Evolutionary conservation across 805 yeast genomes (phyloP), one percentile per base, ranked within the genome.

Genomic region (Clavispora asparagi): DNA sequence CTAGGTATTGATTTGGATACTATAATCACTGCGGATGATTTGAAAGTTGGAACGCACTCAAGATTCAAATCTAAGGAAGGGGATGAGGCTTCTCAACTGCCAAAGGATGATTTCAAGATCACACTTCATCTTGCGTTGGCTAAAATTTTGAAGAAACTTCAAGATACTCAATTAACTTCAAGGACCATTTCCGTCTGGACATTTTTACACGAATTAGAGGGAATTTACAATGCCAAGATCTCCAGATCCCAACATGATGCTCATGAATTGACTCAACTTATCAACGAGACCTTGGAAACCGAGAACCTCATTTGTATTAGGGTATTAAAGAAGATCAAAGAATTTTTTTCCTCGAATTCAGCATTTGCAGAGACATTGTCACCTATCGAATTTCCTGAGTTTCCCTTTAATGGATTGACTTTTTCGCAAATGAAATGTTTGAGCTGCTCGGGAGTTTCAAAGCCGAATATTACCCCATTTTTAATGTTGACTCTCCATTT

Each of bases 211-310:
- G 83, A 80, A 10, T 65, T 94, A 42, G 98, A 92, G 58, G 64
- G 63, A 9, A 82, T 86, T 13, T 86, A 83, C 65, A 78, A 82
- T 45, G 82, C 91, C 4, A 81, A 79, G 52, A 83, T 94, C 26
- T 83, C 95, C 2, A 70, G 85, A 31, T 79, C 79, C 40, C 99
- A 94, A 63, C 96, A 92, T 59, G 99, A 92, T 67, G 97, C 98
- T 0, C 97, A 94, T 57, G 99, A 92, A 59, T 73, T 94, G 52
- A 77, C 92, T 28, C 96, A 89, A 60, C 65, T 88, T 43, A 74
- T 91, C 17, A 67, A 92, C 19, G 96, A 91, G 57, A 83, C 92
- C 0, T 68, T 94, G 42, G 82, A 85, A 42, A 75, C 74, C 45
- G 97, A 92, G 59, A 73, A 78, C 53, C 56, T 68, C 9, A 66